phyloP scores from a whole-genome alignment of 352 stramenopile species.

The Thraustotheca clavata region DNA sequence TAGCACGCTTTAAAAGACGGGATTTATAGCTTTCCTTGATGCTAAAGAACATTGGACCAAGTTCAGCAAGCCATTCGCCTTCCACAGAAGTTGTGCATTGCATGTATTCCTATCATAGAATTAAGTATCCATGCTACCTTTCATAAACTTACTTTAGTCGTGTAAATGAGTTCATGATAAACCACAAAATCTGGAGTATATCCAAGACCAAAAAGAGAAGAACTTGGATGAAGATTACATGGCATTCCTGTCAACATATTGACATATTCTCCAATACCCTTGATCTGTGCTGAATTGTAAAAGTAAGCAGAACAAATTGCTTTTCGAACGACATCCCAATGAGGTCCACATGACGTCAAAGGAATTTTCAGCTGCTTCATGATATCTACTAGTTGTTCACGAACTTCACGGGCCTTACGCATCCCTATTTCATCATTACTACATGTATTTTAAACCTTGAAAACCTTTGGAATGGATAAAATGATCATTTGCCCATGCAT shows the following conservation, averaged over 20 bases:
- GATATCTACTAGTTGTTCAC: slow-evolving; percentile 95
- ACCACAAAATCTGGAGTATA: slow-evolving; percentile 99
- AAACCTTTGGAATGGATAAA: slow-evolving; percentile 95
- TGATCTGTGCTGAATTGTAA: slow-evolving; percentile 98
- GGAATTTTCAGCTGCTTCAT: slow-evolving; percentile 96
- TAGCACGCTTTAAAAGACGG: slow-evolving; percentile 83
- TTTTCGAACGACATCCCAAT: slow-evolving; percentile 97
- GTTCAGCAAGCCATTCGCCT: slow-evolving; percentile 98
- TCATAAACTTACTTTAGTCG: slow-evolving; percentile 80
- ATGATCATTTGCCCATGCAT: slow-evolving; percentile 91
- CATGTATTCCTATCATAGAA: slow-evolving; percentile 89
- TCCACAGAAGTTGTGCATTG: slow-evolving; percentile 97
- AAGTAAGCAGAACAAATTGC: slow-evolving; percentile 99
- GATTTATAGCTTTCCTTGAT: slow-evolving; percentile 96
- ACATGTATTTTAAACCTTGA: slow-evolving; percentile 21
- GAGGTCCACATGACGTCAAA: slow-evolving; percentile 82
- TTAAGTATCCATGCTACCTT: slow-evolving; percentile 7
- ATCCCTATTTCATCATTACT: slow-evolving; percentile 31
- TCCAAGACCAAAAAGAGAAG: slow-evolving; percentile 95
- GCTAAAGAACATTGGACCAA: slow-evolving; percentile 99
- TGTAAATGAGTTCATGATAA: slow-evolving; percentile 99
- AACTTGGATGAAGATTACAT: slow-evolving; percentile 94
- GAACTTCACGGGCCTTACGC: slow-evolving; percentile 87
- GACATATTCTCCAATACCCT: slow-evolving; percentile 99
- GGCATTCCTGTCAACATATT: slow-evolving; percentile 99